These are phyloP conservation scores for Corymbia maculata DNA, from an alignment of 345 rosid species.

Conservation along the genomic window DNA sequence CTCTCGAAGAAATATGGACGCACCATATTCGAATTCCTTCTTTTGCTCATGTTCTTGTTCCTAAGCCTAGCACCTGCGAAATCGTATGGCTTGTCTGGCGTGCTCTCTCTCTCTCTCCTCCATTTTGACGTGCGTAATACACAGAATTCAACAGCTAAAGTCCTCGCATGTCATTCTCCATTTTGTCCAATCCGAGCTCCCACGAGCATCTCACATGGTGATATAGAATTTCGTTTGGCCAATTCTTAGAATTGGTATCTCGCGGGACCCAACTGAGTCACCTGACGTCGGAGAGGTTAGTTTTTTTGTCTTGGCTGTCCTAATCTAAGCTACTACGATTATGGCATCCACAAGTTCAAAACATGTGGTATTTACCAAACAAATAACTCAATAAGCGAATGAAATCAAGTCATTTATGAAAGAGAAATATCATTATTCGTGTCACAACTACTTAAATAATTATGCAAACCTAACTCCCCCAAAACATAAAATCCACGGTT, in stretches of 20 bases:
- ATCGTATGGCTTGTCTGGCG: not conserved
- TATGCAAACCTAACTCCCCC: not conserved
- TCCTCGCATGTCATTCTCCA: not conserved
- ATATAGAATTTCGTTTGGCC: not conserved
- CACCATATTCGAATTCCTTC: not conserved
- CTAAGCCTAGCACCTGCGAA: not conserved
- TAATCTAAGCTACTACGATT: not conserved
- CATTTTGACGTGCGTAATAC: not conserved
- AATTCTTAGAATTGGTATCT: not conserved
- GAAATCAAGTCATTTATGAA: not conserved
- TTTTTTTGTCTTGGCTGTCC: not conserved
- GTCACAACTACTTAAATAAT: not conserved
- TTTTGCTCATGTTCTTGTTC: not conserved
- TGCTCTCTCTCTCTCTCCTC: not conserved
- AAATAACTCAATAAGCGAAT: not conserved
- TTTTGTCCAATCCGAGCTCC: not conserved
- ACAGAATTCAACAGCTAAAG: not conserved
- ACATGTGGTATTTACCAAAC: not conserved
- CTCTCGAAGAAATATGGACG: not conserved
- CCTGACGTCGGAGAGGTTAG: not conserved
- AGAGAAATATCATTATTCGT: not conserved
- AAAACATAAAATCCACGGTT: not conserved
- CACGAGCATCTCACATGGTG: not conserved
- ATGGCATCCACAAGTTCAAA: not conserved
- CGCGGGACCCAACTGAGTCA: not conserved